Base-by-base conservation (phyloP, 805 yeast species). In the Monosporozyma solicola region DNA sequence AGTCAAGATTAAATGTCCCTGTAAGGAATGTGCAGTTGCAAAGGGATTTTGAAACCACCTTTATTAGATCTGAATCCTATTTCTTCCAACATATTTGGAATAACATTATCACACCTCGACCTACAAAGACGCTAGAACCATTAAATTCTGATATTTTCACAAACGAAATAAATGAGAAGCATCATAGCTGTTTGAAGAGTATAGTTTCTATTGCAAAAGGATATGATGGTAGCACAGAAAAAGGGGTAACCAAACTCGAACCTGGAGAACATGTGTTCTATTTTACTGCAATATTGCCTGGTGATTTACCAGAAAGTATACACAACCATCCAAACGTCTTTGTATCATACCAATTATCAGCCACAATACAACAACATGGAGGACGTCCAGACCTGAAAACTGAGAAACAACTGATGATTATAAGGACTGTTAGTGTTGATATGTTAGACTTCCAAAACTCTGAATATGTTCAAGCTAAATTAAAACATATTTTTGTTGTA, bases 401-500 rank as follows among this genome's bases (percentile, higher is more conserved):
- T 16, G 83, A 80, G 59, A 87, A 83, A 68, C 89, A 84, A 61
- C 57, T 94, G 2, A 80, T 96, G 55, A 82, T 94, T 9, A 80
- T 94, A 10, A 78, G 99, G 61, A 92, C 98, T 0, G 71, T 92
- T 54, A 83, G 96, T 1, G 80, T 95, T 0, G 98, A 92, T 67
- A 79, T 95, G 1, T 79, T 87, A 3, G 98, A 94, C 61, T 74
- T 90, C 25, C 78, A 95, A 0, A 97, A 92, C 67, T 88, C 98
- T 0, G 87, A 91, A 60, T 87, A 95, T 0, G 95, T 92, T 33
- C 96, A 90, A 64, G 92, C 92, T 66, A 84, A 91, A 1, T 92
- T 98, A 98, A 97, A 98, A 2, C 74, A 82, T 47, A 94, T 94
- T 65, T 88, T 92, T 33, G 97, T 92, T 63, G 92, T 92, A 67